phyloP scores from a whole-genome alignment of 2,329 filamentous ascomycete species.

The Trichophyton benhamiae region DNA sequence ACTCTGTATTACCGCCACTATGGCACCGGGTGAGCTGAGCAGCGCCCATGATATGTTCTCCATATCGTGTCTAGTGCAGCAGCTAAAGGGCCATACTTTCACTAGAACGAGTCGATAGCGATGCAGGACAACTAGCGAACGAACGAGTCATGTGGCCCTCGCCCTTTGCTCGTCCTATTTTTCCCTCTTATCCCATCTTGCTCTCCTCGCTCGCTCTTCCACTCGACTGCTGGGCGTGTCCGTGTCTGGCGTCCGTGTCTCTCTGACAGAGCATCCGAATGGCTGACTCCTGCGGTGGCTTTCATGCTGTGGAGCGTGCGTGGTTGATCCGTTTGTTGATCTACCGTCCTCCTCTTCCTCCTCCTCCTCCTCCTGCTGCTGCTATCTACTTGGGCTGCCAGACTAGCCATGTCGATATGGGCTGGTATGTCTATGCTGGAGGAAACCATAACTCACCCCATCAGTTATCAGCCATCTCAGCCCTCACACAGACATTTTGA shows the following conservation, averaged over 20 bases:
- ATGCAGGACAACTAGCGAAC: not conserved
- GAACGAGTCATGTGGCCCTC: not conserved
- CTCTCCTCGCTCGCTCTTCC: not conserved
- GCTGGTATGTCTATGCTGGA: not conserved
- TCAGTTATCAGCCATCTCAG: not conserved
- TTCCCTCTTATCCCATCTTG: not conserved
- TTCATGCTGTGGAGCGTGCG: not conserved
- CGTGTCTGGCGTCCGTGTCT: not conserved
- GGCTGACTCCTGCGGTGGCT: not conserved
- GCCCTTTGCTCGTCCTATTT: not conserved
- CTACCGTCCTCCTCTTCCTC: not conserved
- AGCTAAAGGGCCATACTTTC: not conserved
- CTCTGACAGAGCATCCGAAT: not conserved
- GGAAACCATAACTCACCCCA: not conserved
- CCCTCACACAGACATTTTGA: not conserved
- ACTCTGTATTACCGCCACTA: not conserved
- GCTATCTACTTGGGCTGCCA: not conserved
- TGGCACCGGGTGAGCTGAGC: not conserved
- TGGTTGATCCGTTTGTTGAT: not conserved
- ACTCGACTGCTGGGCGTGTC: not conserved
- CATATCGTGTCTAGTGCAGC: not conserved
- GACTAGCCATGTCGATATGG: not conserved
- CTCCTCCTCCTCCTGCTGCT: no score
- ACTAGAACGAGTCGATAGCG: not conserved
- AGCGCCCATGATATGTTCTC: not conserved